Percentiles rank a stretch among this genome's conserved stretches.
Conservation (phyloP, 345 rosid genomes). For the Populus simonii region DNA sequence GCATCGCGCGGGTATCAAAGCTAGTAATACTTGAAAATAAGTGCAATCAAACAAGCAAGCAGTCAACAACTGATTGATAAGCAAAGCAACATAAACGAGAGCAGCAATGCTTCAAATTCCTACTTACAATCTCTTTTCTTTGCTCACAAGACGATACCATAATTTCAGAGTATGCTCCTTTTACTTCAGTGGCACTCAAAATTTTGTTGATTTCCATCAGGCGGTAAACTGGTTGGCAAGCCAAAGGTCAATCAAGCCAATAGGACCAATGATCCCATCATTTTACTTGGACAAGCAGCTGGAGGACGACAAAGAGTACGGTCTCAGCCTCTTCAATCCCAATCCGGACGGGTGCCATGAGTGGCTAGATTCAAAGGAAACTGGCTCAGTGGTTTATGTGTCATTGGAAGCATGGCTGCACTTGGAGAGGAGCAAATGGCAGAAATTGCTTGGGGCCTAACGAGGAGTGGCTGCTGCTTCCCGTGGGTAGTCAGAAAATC, state of each 20-base stretch:
- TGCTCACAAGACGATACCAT: no score
- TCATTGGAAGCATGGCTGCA: slow-evolving; percentile 59
- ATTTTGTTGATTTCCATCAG: no score
- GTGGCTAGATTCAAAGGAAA: slow-evolving; percentile 49
- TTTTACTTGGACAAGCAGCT: slow-evolving; percentile 44
- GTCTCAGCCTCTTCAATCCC: slow-evolving; percentile 24
- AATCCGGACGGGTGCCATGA: neutral
- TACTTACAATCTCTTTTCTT: no score
- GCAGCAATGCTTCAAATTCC: no score
- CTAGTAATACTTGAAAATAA: no score
- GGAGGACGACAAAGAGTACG: slow-evolving; percentile 40
- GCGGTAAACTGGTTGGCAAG: slow-evolving; percentile 4
- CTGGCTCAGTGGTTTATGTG: slow-evolving; percentile 45
- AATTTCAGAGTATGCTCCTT: no score
- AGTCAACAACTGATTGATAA: slow-evolving; percentile 12
- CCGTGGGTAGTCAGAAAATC: slow-evolving; percentile 53
- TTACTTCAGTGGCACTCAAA: no score
- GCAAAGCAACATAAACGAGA: no score
- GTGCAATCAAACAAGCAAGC: neutral
- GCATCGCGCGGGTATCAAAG: no score
- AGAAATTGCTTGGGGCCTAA: slow-evolving; percentile 45
- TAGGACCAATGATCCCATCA: slow-evolving; percentile 68
- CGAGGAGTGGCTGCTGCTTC: slow-evolving; percentile 25
- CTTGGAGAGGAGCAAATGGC: slow-evolving; percentile 39
- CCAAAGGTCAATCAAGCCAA: slow-evolving; percentile 8